These are phyloP conservation scores for Leishmania tarentolae DNA, from an alignment of 208 protist species.

Conservation along the genomic window DNA sequence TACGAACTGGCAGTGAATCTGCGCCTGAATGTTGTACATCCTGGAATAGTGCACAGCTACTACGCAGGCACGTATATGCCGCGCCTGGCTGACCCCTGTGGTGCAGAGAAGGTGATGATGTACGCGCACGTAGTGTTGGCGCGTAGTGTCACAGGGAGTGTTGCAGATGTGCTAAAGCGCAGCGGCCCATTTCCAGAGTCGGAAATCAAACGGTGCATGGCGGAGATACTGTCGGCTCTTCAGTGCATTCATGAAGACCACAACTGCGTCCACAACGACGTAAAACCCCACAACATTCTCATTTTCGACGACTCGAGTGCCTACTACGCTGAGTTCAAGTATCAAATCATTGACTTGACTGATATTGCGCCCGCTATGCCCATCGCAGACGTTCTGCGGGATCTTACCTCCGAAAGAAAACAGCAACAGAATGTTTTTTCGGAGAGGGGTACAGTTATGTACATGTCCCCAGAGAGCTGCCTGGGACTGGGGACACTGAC, in stretches of 20 bases:
- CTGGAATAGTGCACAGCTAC: slow-evolving; percentile 24
- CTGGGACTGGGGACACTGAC: slow-evolving; percentile 46
- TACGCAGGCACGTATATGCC: slow-evolving; percentile 20
- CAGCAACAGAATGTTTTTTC: not conserved
- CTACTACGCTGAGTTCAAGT: slow-evolving; percentile 25
- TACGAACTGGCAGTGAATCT: slow-evolving; percentile 15
- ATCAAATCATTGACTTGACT: slow-evolving; percentile 72
- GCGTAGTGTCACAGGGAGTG: slow-evolving; percentile 22
- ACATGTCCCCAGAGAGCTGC: slow-evolving; percentile 87
- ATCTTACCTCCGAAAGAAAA: not conserved
- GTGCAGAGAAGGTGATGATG: not conserved
- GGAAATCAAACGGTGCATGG: slow-evolving; percentile 28
- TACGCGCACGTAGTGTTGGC: slow-evolving; percentile 19
- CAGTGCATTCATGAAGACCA: slow-evolving; percentile 61
- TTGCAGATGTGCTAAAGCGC: slow-evolving; percentile 37
- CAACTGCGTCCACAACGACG: slow-evolving; percentile 72
- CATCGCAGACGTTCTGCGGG: slow-evolving; percentile 6
- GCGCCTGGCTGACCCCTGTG: not conserved
- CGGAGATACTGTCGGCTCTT: slow-evolving; percentile 46
- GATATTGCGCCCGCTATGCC: slow-evolving; percentile 10
- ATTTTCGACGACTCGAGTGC: slow-evolving; percentile 31
- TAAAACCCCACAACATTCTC: slow-evolving; percentile 88
- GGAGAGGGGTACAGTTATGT: slow-evolving; percentile 54
- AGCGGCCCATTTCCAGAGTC: slow-evolving; percentile 15
- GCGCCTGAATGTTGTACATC: slow-evolving; percentile 19